Evolutionary conservation across 2,329 filamentous ascomycete species (phyloP).

Genomic region (Trichoderma atrobrunneum): DNA sequence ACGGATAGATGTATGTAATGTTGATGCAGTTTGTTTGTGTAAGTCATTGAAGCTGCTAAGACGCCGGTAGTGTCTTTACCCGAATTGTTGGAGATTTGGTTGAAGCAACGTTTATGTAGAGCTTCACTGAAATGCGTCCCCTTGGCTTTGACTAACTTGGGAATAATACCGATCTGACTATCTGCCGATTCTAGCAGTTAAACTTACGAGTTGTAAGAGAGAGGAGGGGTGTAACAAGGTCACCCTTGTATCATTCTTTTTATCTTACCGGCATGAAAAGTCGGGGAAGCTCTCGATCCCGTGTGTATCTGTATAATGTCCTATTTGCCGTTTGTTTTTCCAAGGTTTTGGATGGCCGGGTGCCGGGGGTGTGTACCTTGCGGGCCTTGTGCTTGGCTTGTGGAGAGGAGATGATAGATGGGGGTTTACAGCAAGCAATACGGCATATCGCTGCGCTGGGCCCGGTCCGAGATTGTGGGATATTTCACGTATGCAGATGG

Average conservation of each 20-base stretch:
- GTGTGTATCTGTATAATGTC: neutral
- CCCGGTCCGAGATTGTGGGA: neutral
- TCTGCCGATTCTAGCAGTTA: neutral
- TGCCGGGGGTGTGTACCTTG: neutral
- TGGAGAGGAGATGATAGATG: neutral
- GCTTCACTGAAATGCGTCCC: neutral
- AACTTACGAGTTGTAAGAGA: neutral
- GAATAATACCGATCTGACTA: neutral
- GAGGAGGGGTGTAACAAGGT: neutral
- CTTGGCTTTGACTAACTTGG: neutral
- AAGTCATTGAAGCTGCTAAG: neutral
- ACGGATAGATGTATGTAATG: neutral
- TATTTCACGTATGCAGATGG: neutral
- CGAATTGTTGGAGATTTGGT: neutral
- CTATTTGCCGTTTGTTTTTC: neutral
- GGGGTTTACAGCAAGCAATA: neutral
- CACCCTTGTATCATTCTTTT: neutral
- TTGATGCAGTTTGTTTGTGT: neutral
- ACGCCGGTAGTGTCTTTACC: neutral
- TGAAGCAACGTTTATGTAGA: neutral
- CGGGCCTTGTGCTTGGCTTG: neutral
- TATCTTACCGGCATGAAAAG: neutral
- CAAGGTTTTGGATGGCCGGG: neutral
- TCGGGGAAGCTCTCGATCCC: neutral
- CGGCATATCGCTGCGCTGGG: neutral